Evolutionary conservation across 2,329 filamentous ascomycete species (phyloP), one percentile per base, ranked within the genome.

Genomic region (Aspergillus sp.): DNA sequence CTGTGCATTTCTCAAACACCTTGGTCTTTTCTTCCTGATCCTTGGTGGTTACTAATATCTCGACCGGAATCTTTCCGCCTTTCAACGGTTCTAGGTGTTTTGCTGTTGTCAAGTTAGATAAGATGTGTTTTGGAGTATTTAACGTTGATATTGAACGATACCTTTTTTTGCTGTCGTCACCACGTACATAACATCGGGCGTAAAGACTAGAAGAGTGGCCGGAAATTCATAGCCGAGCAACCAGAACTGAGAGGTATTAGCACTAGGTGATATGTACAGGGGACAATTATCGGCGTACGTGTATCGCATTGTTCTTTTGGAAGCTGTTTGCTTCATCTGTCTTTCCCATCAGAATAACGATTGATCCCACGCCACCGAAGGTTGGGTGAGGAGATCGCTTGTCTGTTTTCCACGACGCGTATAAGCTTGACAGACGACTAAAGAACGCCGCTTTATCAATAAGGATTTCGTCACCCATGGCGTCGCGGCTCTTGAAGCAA

Each of bases 151-250:
- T 35, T 19, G 1, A 23, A 61, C 68, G 63, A 17, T 73, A 96
- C 92, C 93, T 86, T 99, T 99, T 80, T 99, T 99, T 58, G 91
- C 89, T 6, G 95, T 99, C 6, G 95, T 99, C 64, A 99, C 87
- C 59, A 98, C 89, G 77, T 95, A 96, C 67, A 98, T 82, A 47
- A 87, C 87, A 61, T 98, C 95, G 60, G 88, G 80, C 1, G 93
- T 98, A 74, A 99, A 87, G 52, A 99, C 84, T 82, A 99, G 91
- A 63, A 99, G 82, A 0, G 95, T 99, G 40, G 93, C 93, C 35
- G 95, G 95, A 71, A 99, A 99, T 76, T 99, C 95, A 81, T 99
- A 99, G 69, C 95, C 95, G 62, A 99, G 85, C 55, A 99, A 84
- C 96, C 96, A 99, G 77, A 98, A 96, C 93, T 97, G 75, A 60